phyloP scores from a whole-genome alignment of 176 grass and related monocot species.

The Triticum timopheevii region DNA sequence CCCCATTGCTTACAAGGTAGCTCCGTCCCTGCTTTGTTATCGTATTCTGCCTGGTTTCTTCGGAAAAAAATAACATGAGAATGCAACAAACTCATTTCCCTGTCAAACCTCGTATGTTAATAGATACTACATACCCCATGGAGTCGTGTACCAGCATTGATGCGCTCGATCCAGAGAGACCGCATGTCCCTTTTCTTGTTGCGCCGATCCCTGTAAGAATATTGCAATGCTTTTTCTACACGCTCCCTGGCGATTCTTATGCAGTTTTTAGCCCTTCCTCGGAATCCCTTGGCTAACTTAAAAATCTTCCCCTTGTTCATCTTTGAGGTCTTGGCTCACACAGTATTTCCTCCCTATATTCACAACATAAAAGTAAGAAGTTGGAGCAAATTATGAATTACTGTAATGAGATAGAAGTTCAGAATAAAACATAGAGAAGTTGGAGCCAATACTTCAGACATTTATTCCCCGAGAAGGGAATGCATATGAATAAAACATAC shows the following conservation, averaged over 20 bases:
- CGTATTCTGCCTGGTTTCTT: background rate
- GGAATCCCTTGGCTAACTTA: conserved; percentile 87
- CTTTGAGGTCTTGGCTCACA: background rate
- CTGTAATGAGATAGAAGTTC: background rate
- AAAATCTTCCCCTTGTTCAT: conserved; percentile 97
- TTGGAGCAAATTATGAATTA: background rate
- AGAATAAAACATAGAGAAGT: background rate
- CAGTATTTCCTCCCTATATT: background rate
- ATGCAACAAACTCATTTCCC: background rate
- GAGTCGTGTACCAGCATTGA: conserved; percentile 78
- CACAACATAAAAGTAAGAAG: conserved; percentile 22
- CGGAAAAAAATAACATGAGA: background rate
- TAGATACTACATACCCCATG: conserved; percentile 66
- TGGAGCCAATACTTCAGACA: background rate
- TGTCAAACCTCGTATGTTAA: background rate
- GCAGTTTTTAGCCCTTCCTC: conserved; percentile 91
- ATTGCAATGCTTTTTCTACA: conserved; percentile 87
- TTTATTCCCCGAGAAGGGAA: background rate
- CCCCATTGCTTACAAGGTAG: too few species aligned
- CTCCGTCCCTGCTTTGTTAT: background rate
- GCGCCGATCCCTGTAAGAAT: conserved; percentile 84
- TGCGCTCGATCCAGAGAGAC: conserved; percentile 92
- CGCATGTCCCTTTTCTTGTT: conserved; percentile 97
- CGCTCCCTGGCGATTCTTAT: conserved; percentile 85
- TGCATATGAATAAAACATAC: background rate